These are phyloP conservation scores for Angomonas desouzai DNA, from an alignment of 208 protist genomes.

Conservation along the genomic window DNA sequence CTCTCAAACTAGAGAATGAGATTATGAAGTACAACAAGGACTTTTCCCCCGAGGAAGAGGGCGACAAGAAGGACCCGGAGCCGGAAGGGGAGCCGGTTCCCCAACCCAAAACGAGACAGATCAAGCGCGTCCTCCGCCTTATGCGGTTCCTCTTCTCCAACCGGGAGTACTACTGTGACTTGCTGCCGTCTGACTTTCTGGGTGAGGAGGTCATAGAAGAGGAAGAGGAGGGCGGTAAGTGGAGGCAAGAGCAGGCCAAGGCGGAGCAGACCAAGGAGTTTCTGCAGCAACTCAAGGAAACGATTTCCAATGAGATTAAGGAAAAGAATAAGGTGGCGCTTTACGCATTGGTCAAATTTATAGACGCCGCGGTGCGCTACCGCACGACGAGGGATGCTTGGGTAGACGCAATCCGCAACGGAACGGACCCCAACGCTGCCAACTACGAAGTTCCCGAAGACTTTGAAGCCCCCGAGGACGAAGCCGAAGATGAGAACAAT, in stretches of 20 bases:
- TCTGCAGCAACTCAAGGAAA: constrained; percentile 21
- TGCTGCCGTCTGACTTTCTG: constrained; percentile 35
- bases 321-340: constrained; percentile 55
- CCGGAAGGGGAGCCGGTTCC: constrained; percentile 32
- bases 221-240: constrained; percentile 2
- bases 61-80: constrained; percentile 4
- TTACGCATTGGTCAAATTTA: constrained; percentile 54
- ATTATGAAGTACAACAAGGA: constrained; percentile 21
- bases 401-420: constrained; percentile 29
- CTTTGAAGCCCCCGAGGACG: constrained; percentile 70
- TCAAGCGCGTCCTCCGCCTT: constrained; percentile 62
- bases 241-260: not conserved
- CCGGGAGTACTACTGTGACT: constrained; percentile 55
- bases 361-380: constrained; percentile 56
- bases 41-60: constrained; percentile 19
- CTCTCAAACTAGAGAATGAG: constrained; percentile 41
- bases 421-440: constrained; percentile 15
- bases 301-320: constrained; percentile 45
- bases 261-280: constrained; percentile 29
- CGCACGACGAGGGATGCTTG: constrained; percentile 62
- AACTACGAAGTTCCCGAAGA: constrained; percentile 32
- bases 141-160: constrained; percentile 61
- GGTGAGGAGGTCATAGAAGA: constrained; percentile 8
- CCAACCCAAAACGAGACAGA: constrained; percentile 65
- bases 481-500: constrained; percentile 60